phyloP scores from a whole-genome alignment of 139 green algal species.

The Zygnema cylindricum region DNA sequence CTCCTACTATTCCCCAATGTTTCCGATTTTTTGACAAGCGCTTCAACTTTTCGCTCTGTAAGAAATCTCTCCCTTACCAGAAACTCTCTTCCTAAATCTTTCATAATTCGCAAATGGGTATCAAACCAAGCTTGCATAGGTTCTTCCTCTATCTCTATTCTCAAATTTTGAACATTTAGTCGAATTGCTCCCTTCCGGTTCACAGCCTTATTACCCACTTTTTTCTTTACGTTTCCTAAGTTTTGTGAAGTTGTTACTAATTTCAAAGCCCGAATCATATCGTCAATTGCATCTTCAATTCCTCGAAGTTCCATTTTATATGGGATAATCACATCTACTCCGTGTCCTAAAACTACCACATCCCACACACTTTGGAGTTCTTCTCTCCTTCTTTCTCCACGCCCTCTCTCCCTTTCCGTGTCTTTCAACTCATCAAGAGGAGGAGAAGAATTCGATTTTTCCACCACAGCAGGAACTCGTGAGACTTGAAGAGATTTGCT shows the following conservation, averaged over 20 bases:
- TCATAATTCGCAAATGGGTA: conserved; percentile 32
- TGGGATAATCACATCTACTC: conserved; percentile 40
- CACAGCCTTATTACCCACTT: neutral
- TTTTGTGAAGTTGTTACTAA: conserved; percentile 18
- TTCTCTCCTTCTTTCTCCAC: neutral
- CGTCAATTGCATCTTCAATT: conserved; percentile 46
- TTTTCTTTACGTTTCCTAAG: neutral
- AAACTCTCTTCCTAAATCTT: conserved; percentile 24
- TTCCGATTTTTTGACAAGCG: neutral
- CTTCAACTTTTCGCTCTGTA: conserved; percentile 1
- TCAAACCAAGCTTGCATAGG: conserved; percentile 58
- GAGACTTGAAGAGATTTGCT: conserved; percentile 49
- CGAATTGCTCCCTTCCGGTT: conserved; percentile 22
- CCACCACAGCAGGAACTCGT: neutral
- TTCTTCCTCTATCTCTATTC: conserved; percentile 57
- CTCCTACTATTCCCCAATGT: neutral
- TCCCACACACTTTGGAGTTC: conserved; percentile 16
- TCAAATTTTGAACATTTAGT: conserved; percentile 29
- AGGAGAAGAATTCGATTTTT: neutral
- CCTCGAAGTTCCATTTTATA: conserved; percentile 43
- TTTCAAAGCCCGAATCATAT: conserved; percentile 44
- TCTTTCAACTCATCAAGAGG: neutral
- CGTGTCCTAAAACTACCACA: conserved; percentile 26
- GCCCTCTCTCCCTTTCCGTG: neutral
- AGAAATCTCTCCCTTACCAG: conserved; percentile 47